Percentiles rank a stretch among this genome's conserved stretches.
Evolutionary conservation across 2,329 filamentous ascomycete species (phyloP).

Genomic region (Fusarium clavum): DNA sequence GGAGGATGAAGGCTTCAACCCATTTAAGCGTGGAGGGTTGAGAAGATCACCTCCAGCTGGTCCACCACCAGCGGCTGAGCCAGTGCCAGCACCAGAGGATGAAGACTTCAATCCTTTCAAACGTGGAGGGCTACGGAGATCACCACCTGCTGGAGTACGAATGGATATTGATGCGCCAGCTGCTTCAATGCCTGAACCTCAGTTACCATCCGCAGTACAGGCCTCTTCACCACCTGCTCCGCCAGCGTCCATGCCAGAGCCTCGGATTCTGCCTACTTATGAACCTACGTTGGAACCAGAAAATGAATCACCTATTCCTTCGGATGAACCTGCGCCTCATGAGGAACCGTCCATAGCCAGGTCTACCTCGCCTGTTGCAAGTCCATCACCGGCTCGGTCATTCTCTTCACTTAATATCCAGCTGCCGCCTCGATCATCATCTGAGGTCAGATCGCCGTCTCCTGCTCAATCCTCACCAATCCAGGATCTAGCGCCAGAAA

Average conservation of each 20-base stretch:
- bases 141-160: constrained; percentile 47
- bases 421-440: not conserved
- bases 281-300: constrained; percentile 2
- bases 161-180: constrained; percentile 17
- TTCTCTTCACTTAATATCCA: constrained; percentile 17
- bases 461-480: not conserved
- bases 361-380: constrained; percentile 1
- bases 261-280: not conserved
- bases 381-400: constrained; percentile 15
- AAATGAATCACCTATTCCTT: not conserved
- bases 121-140: constrained; percentile 45
- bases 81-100: constrained; percentile 25
- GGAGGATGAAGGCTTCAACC: constrained; percentile 43
- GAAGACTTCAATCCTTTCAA: constrained; percentile 50
- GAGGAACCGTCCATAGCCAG: constrained; percentile 9
- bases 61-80: rapidly evolving
- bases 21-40: constrained; percentile 47
- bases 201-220: constrained; percentile 8
- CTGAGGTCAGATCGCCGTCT: not conserved
- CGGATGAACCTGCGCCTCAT: not conserved
- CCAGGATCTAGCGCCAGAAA: not conserved
- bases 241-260: constrained; percentile 31
- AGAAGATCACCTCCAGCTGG: constrained; percentile 51
- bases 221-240: constrained; percentile 10
- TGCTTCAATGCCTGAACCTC: constrained; percentile 35